phyloP scores from a whole-genome alignment of 176 grass and related monocot genomes.

The Triticum urartu region DNA sequence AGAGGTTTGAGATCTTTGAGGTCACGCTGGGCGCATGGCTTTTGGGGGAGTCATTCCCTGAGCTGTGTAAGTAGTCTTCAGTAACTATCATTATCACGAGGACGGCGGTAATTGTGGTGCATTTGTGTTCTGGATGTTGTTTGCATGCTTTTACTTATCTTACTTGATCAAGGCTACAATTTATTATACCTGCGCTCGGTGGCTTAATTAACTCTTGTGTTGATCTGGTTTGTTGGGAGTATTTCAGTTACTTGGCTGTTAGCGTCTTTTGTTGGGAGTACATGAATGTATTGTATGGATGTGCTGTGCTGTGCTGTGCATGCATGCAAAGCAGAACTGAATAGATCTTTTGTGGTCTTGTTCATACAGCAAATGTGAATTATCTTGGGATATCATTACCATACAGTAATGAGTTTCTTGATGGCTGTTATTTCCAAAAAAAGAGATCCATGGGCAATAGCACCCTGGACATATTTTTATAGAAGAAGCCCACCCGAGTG shows the following conservation, averaged over 20 bases:
- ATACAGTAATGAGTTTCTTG: background rate
- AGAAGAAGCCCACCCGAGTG: too few relatives aligned
- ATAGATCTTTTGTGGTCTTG: background rate
- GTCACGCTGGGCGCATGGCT: background rate
- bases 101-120: background rate
- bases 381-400: background rate
- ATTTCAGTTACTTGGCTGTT: constrained; percentile 2
- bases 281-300: background rate
- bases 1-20: background rate
- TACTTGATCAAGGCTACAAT: background rate
- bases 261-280: background rate
- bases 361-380: background rate
- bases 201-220: background rate
- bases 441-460: too few relatives aligned
- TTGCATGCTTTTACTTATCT: constrained; percentile 21
- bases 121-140: background rate
- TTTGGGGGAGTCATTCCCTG: background rate
- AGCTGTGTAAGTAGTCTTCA: background rate
- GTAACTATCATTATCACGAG: background rate
- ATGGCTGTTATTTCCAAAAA: background rate
- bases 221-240: background rate
- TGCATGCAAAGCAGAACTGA: background rate
- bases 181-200: background rate
- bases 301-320: background rate
- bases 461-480: too few relatives aligned